Evolutionary conservation across 352 stramenopile species (phyloP), one percentile per base, ranked within the genome.

Genomic region (Globisporangium radiosum): DNA sequence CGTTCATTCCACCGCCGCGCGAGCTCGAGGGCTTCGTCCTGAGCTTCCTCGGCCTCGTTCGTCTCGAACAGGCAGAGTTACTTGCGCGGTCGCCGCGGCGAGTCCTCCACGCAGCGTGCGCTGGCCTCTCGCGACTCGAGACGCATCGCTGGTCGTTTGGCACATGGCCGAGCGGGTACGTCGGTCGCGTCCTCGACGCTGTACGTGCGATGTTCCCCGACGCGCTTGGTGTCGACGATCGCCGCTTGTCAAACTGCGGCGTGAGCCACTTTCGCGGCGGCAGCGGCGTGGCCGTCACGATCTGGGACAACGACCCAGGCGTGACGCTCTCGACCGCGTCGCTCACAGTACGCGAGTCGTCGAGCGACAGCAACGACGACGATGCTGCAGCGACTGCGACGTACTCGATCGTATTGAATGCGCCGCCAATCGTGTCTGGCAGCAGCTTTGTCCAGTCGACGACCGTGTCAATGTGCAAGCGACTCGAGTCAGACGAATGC

Each of bases 241-340:
- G 80, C 0, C 78, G 87, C 63, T 56, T 85, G 0, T 92, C 80
- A 80, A 88, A 89, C 42, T 92, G 82, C 19, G 82, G 80, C 0
- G 72, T 78, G 59, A 68, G 64, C 0, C 66, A 53, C 4, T 87
- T 89, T 52, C 60, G 69, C 17, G 68, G 72, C 4, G 56, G 42
- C 7, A 79, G 55, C 52, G 74, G 51, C 14, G 68, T 90, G 37
- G 67, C 76, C 38, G 72, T 90, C 37, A 92, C 65, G 36, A 67
- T 90, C n/a, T 87, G 81, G 80, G 82, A 92, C 50, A 92, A 92
- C 47, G 82, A 92, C 19, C 69, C 80, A 7, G 80, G 80, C 4
- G 62, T 92, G 10, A 92, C 82, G 5, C 52, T 90, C 2, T 90
- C 82, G 2, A 70, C 52, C 5, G 6, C 56, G 9, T 43, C 44